phyloP scores from a whole-genome alignment of 2,329 filamentous ascomycete species.

The Rhynchosporium agropyri region DNA sequence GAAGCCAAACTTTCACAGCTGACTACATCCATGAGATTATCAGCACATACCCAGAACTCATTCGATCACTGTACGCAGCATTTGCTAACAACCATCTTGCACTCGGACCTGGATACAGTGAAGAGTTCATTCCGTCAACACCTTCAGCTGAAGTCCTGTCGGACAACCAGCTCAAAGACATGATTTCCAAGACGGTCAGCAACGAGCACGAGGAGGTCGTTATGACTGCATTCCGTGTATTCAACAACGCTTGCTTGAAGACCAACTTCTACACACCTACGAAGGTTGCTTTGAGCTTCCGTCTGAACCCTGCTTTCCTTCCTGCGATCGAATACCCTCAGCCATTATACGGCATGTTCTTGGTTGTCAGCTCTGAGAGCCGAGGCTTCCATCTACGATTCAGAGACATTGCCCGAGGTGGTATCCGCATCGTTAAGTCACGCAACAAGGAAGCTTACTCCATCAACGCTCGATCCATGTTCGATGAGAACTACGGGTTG shows the following conservation, averaged over 20 bases:
- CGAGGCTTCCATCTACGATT: slow-evolving; percentile 97
- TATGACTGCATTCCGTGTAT: slow-evolving; percentile 93
- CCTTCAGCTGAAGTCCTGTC: slow-evolving; percentile 70
- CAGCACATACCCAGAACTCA: slow-evolving; percentile 81
- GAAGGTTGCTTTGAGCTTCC: slow-evolving; percentile 97
- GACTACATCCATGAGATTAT: slow-evolving; percentile 99
- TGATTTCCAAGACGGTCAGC: slow-evolving; percentile 76
- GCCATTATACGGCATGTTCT: slow-evolving; percentile 95
- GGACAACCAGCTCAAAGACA: slow-evolving; percentile 71
- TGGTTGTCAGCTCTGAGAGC: slow-evolving; percentile 95
- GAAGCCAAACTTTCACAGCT: slow-evolving; percentile 95
- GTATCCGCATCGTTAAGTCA: slow-evolving; percentile 98
- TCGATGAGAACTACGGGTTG: slow-evolving; percentile 98
- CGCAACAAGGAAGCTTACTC: slow-evolving; percentile 93
- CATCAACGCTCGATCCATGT: slow-evolving; percentile 94
- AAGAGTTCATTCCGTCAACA: slow-evolving; percentile 57
- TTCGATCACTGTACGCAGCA: slow-evolving; percentile 84
- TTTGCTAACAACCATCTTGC: slow-evolving; percentile 85
- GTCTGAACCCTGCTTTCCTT: slow-evolving; percentile 85
- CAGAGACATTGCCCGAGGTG: slow-evolving; percentile 93
- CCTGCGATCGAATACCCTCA: slow-evolving; percentile 91
- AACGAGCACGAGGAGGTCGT: slow-evolving; percentile 99
- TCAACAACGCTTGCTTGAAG: slow-evolving; percentile 92
- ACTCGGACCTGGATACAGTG: slow-evolving; percentile 54
- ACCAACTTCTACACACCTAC: slow-evolving; percentile 95